Percentiles rank a stretch among this genome's conserved stretches.
Conservation (phyloP, 257 asterid species). For the Verbena officinalis region DNA sequence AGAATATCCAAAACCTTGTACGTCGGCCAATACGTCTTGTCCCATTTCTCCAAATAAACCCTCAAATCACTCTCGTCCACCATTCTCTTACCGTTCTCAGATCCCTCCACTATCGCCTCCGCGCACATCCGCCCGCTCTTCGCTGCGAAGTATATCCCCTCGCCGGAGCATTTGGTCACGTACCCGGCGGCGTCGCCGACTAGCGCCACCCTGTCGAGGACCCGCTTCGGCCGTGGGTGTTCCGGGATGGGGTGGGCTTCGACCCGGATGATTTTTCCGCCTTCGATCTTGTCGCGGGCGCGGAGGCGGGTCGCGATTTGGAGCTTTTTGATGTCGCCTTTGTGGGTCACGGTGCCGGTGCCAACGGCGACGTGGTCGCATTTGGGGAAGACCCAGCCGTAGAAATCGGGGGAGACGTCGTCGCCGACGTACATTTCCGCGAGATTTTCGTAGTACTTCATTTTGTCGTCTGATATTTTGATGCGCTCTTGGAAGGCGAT, state of each 20-base stretch:
- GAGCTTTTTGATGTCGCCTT: conserved; percentile 79
- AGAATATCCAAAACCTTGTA: conserved; percentile 79
- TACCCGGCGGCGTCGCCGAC: conserved; percentile 95
- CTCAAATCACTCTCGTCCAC: conserved; percentile 79
- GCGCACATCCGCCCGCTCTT: conserved; percentile 96
- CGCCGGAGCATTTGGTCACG: conserved; percentile 90
- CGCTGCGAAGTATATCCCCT: conserved; percentile 89
- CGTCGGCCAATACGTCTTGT: conserved; percentile 89
- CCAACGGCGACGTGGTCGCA: conserved; percentile 98
- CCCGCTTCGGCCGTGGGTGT: conserved; percentile 79
- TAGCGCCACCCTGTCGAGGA: conserved; percentile 69
- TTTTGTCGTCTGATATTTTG: conserved; percentile 77
- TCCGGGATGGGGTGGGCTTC: conserved; percentile 96
- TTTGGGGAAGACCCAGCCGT: conserved; percentile 96
- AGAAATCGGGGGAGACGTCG: conserved; percentile 90
- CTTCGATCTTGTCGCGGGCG: conserved; percentile 76
- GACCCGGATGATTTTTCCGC: conserved; percentile 78
- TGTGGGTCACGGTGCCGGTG: conserved; percentile 92
- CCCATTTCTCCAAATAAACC: conserved; percentile 86
- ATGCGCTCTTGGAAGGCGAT: conserved; percentile 92
- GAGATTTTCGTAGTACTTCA: conserved; percentile 79
- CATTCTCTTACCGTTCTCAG: conserved; percentile 83
- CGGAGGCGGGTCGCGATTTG: conserved; percentile 78
- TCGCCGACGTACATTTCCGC: conserved; percentile 97
- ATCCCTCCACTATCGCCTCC: conserved; percentile 86